Evolutionary conservation across 345 rosid genomes (phyloP).

Genomic region (Lagerstroemia speciosa): DNA sequence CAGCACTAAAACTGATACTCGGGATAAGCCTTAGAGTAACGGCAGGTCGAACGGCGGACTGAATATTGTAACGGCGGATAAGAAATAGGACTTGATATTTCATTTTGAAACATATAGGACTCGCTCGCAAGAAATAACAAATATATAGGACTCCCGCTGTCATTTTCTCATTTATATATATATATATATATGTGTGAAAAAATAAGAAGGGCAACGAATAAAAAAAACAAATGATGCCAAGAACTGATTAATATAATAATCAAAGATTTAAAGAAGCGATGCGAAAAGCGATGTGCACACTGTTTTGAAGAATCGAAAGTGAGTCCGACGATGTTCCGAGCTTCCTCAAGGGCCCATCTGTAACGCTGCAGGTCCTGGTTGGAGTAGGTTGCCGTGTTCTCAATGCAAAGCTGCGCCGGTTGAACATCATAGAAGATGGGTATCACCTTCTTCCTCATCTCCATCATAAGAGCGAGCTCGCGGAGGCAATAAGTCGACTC

Average conservation of each 20-base stretch:
- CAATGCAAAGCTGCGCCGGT: constrained; percentile 58
- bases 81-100: no score
- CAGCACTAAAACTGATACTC: no score
- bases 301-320: constrained; percentile 57
- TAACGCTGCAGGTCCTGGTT: constrained; percentile 33
- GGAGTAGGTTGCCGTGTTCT: constrained; percentile 20
- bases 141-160: no score
- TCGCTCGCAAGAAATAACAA: no score
- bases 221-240: neutral
- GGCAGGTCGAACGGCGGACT: no score
- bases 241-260: neutral
- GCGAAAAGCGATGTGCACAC: constrained; percentile 26
- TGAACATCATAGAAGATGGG: constrained; percentile 79
- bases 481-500: constrained; percentile 73
- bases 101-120: no score
- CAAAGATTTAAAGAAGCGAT: neutral
- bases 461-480: constrained; percentile 64
- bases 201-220: no score
- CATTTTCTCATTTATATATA: no score
- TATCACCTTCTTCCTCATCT: constrained; percentile 50
- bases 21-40: no score
- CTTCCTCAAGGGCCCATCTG: constrained; percentile 49
- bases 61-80: no score
- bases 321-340: constrained; percentile 72
- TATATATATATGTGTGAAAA: no score